Percentiles rank a stretch among this genome's conserved stretches.
Conservation (phyloP, 805 yeast species). For the Blastobotrys muscicola region DNA sequence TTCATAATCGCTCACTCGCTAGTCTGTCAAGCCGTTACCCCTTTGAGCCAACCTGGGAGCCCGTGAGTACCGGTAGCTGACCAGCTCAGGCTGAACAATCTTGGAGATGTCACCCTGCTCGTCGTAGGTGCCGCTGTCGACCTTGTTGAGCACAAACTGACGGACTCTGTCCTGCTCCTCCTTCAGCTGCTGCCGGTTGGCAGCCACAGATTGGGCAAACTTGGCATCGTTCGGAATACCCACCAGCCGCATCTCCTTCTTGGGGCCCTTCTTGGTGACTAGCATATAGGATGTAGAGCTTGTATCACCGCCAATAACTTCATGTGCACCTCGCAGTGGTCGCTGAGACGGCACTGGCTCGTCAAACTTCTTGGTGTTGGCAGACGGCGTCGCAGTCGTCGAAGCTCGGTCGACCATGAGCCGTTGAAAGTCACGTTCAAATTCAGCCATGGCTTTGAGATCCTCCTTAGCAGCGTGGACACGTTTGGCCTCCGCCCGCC, state of each 20-base stretch:
- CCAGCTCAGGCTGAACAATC: slow-evolving; percentile 12
- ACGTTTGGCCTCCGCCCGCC: slow-evolving; percentile 19
- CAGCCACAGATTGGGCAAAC: slow-evolving; percentile 43
- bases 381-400: slow-evolving; percentile 25
- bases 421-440: slow-evolving; percentile 49
- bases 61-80: slow-evolving; percentile 10
- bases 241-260: slow-evolving; percentile 35
- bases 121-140: neutral
- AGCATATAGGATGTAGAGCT: slow-evolving; percentile 35
- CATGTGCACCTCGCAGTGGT: slow-evolving; percentile 1
- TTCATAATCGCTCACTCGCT: no score
- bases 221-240: slow-evolving; percentile 44
- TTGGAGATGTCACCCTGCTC: neutral
- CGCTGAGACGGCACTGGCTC: slow-evolving; percentile 21
- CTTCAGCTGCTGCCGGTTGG: slow-evolving; percentile 41
- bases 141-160: slow-evolving; percentile 9
- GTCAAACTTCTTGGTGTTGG: slow-evolving; percentile 21
- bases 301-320: slow-evolving; percentile 2
- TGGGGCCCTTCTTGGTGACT: slow-evolving; percentile 45
- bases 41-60: no score
- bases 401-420: slow-evolving; percentile 44
- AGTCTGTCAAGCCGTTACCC: no score
- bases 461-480: slow-evolving; percentile 29
- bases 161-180: slow-evolving; percentile 45
- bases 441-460: slow-evolving; percentile 37